Evolutionary conservation across 257 asterid genomes (phyloP), one percentile per base, ranked within the genome.

Genomic region (Solanum etuberosum): DNA sequence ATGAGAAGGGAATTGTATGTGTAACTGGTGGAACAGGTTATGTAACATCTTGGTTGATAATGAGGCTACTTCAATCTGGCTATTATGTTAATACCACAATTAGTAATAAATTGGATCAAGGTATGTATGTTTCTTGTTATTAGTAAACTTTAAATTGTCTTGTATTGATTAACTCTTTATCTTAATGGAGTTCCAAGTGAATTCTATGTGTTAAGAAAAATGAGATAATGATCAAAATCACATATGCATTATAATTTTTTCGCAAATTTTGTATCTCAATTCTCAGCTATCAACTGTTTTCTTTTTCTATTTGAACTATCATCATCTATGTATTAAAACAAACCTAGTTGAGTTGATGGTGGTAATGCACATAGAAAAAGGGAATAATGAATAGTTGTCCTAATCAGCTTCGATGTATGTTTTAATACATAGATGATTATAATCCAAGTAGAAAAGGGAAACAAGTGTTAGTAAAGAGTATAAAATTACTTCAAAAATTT

Each of bases 11-110:
- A 82, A 72, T 12, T 3, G 73, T 90, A 9, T 90, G 91, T 59
- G 91, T 90, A 25, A 90, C 91, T 16, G 91, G 91, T 43, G 91
- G 92, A 74, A 90, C 88, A 11, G 90, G 92, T 20, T 87, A 51
- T 82, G 37, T 90, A 5, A 87, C 72, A 84, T 88, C 91, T 32
- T 87, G 91, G 92, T 42, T 88, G 71, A 61, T 90, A 31, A 70
- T 61, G 88, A 87, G 71, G 86, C 88, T 89, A 59, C 91, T 89
- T 83, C 87, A 90, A 37, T 84, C 7, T 27, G 89, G 90, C 27
- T 90, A 89, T 37, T 43, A 71, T 37, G 92, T 89, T 81, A 83
- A 90, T 59, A 68, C 92, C 9, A 89, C 91, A 7, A 43, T 90
- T 40, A 13, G 40, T 12, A 38, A 76, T 76, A 76, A 38, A 0